Percentiles rank a stretch among this genome's conserved stretches.
Conservation (phyloP, 306 rosid genomes). For the Pterocarpus santalinus region DNA sequence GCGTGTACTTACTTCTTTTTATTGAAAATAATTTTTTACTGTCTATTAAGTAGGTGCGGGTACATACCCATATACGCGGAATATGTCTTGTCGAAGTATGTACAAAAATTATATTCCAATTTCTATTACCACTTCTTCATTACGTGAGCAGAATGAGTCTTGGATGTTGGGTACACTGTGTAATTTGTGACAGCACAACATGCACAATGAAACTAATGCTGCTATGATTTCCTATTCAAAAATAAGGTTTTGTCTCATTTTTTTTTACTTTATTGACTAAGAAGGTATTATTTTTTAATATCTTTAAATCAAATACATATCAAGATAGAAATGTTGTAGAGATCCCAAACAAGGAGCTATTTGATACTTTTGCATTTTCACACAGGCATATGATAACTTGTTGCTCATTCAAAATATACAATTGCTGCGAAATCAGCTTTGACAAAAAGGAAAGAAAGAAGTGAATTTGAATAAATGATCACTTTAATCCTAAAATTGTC, state of each 20-base stretch:
- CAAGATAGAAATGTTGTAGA: background rate
- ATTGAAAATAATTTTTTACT: no score
- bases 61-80: no score
- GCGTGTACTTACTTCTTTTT: no score
- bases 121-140: background rate
- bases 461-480: background rate
- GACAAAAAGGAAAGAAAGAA: background rate
- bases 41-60: no score
- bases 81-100: no score
- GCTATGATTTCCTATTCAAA: background rate
- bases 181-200: background rate
- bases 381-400: background rate
- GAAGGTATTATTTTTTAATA: no score
- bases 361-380: background rate
- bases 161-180: background rate
- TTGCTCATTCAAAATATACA: background rate
- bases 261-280: no score
- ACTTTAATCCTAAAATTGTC: no score
- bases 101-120: background rate
- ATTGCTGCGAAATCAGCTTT: background rate
- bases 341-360: background rate
- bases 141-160: slow-evolving; percentile 1
- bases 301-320: no score
- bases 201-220: background rate
- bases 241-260: background rate